These are phyloP conservation scores for Austroboletus eburneus DNA, from an alignment of 768 basidiomycete genomes.

Conservation along the genomic window DNA sequence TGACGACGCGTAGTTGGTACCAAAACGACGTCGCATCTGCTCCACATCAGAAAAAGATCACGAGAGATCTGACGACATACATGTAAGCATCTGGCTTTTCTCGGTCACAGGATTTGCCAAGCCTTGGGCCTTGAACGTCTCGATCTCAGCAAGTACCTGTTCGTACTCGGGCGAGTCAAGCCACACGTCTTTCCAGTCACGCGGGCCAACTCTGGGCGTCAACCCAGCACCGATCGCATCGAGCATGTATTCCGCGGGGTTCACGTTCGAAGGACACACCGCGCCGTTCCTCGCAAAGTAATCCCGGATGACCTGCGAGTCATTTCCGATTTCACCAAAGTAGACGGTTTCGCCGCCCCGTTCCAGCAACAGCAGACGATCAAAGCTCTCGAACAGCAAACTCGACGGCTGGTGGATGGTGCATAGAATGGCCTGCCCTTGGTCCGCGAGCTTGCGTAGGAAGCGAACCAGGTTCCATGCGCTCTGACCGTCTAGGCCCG, in stretches of 20 bases:
- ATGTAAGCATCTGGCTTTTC: conserved; percentile 42
- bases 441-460: conserved; percentile 76
- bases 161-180: conserved; percentile 60
- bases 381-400: conserved; percentile 84
- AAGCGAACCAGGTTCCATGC: conserved; percentile 83
- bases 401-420: conserved; percentile 89
- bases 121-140: conserved; percentile 43
- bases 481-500: conserved; percentile 57
- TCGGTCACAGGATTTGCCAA: conserved; percentile 40
- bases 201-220: conserved; percentile 63
- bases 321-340: conserved; percentile 82
- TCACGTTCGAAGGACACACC: conserved; percentile 67
- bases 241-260: conserved; percentile 78
- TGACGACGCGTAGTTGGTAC: conserved; percentile 69
- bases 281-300: conserved; percentile 78
- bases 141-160: conserved; percentile 41
- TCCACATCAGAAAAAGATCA: not conserved
- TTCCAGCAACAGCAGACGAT: conserved; percentile 62
- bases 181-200: conserved; percentile 90
- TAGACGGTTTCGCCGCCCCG: conserved; percentile 89
- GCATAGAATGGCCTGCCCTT: conserved; percentile 86
- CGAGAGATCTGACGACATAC: conserved; percentile 29
- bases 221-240: conserved; percentile 87
- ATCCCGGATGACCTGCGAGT: conserved; percentile 60
- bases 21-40: conserved; percentile 71